Percentiles rank a stretch among this genome's conserved stretches.
phyloP scores from a whole-genome alignment of 2,329 filamentous ascomycete genomes.

The Venturia aucupariae region DNA sequence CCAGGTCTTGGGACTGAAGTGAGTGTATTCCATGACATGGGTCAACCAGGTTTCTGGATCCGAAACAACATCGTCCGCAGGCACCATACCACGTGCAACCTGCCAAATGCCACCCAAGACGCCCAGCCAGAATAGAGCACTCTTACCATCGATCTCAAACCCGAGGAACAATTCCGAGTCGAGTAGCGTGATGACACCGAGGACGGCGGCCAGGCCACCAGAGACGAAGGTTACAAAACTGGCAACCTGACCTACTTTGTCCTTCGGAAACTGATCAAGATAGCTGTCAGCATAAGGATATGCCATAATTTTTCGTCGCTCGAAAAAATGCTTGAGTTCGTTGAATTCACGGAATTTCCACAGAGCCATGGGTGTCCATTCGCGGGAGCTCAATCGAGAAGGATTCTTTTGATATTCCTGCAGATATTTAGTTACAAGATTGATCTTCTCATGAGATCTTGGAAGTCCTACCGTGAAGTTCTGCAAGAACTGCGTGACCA shows the following conservation, averaged over 20 bases:
- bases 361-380: constrained; percentile 86
- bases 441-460: background rate
- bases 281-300: constrained; percentile 89
- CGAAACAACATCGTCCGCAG: constrained; percentile 74
- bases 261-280: constrained; percentile 91
- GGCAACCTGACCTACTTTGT: constrained; percentile 78
- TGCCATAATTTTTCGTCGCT: constrained; percentile 85
- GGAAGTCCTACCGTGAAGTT: constrained; percentile 69
- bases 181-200: constrained; percentile 74
- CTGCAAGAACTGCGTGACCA: constrained; percentile 85
- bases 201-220: constrained; percentile 75
- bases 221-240: constrained; percentile 80
- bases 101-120: constrained; percentile 78
- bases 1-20: constrained; percentile 87
- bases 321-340: constrained; percentile 84
- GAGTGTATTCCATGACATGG: constrained; percentile 85
- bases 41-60: constrained; percentile 84
- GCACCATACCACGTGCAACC: constrained; percentile 70
- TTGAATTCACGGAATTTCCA: constrained; percentile 99
- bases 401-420: constrained; percentile 94
- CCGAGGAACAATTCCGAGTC: constrained; percentile 85
- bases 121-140: constrained; percentile 82
- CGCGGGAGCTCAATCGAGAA: constrained; percentile 72
- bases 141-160: constrained; percentile 83
- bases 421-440: constrained; percentile 9